These are phyloP conservation scores for Coffea humblotiana DNA, from an alignment of 305 asterid species.

Conservation along the genomic window DNA sequence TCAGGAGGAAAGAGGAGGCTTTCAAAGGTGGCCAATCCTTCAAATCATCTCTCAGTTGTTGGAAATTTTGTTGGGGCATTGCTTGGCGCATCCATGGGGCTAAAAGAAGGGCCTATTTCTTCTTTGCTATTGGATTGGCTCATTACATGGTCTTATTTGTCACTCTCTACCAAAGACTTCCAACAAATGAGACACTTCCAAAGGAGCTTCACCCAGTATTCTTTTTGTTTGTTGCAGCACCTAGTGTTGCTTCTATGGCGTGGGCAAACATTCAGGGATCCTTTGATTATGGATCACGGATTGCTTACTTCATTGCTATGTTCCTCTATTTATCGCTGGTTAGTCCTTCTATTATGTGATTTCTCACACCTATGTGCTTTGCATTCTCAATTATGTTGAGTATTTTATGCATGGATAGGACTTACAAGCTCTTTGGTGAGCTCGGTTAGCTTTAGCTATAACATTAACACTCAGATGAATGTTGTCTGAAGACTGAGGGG, in stretches of 20 bases:
- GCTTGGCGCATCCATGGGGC: slow-evolving; percentile 82
- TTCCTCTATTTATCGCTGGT: slow-evolving; percentile 81
- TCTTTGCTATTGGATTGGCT: slow-evolving; percentile 81
- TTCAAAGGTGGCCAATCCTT: slow-evolving; percentile 84
- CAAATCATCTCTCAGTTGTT: slow-evolving; percentile 66
- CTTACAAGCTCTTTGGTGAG: neutral
- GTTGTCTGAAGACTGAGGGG: too few species aligned
- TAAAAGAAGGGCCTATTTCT: slow-evolving; percentile 81
- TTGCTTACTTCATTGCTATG: slow-evolving; percentile 69
- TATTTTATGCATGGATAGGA: neutral
- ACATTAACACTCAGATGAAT: too few species aligned
- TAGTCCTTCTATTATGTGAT: slow-evolving; percentile 1
- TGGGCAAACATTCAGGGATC: slow-evolving; percentile 78
- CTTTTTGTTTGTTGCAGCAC: slow-evolving; percentile 89
- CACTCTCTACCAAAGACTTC: slow-evolving; percentile 83
- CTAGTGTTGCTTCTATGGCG: slow-evolving; percentile 84
- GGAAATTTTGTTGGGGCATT: slow-evolving; percentile 88
- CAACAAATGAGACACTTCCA: slow-evolving; percentile 78
- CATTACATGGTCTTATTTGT: slow-evolving; percentile 77
- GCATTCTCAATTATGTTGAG: neutral
- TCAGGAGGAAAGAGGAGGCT: slow-evolving; percentile 88
- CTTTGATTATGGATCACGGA: slow-evolving; percentile 59
- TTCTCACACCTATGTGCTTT: neutral
- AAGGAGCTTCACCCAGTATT: slow-evolving; percentile 89
- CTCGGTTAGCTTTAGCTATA: neutral